phyloP scores from a whole-genome alignment of 805 yeast species.

The Naumovozyma castellii region DNA sequence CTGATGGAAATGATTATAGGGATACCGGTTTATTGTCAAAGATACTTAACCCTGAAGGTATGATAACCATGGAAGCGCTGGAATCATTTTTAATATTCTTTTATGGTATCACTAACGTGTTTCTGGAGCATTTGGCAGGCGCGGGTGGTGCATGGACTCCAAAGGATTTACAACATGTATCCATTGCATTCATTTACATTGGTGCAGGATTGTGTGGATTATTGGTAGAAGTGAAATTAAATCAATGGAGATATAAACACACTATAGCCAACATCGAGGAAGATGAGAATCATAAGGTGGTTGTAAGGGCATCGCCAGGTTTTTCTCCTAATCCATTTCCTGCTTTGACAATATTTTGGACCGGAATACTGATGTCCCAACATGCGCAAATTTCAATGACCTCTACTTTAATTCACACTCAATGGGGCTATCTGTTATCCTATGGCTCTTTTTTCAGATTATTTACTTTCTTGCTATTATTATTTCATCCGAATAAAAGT shows the following conservation, averaged over 20 bases:
- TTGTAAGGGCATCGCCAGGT: constrained; percentile 49
- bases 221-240: constrained; percentile 59
- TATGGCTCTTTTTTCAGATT: constrained; percentile 73
- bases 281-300: constrained; percentile 6
- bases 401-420: constrained; percentile 74
- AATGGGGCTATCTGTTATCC: constrained; percentile 87
- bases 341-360: constrained; percentile 87
- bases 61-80: constrained; percentile 74
- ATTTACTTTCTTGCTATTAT: constrained; percentile 48
- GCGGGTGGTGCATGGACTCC: constrained; percentile 80
- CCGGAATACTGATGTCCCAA: constrained; percentile 90
- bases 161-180: constrained; percentile 80
- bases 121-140: constrained; percentile 77
- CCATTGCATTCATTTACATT: constrained; percentile 83
- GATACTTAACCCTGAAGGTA: constrained; percentile 32
- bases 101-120: constrained; percentile 84
- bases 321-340: constrained; percentile 93
- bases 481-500: constrained; percentile 33
- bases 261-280: constrained; percentile 23
- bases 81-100: constrained; percentile 75
- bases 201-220: constrained; percentile 93
- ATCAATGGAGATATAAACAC: constrained; percentile 47
- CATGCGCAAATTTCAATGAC: constrained; percentile 77
- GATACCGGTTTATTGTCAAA: constrained; percentile 9
- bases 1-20: too few species aligned